Conservation (phyloP, 177 flowering plant genomes). For the Vitis hybrid region DNA sequence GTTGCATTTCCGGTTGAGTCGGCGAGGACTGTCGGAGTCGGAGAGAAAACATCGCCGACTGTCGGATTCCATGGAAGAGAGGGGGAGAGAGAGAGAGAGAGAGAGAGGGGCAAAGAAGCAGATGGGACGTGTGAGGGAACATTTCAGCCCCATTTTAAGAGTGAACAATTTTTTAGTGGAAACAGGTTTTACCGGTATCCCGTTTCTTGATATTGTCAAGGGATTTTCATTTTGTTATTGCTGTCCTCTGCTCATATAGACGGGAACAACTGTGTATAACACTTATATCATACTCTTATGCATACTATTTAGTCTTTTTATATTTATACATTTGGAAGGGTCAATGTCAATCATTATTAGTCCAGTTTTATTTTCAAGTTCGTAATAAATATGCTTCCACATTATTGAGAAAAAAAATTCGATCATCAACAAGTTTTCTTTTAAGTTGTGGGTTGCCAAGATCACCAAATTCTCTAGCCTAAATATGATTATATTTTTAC, state of each 20-base stretch:
- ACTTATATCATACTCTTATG: too few relatives aligned
- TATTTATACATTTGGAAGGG: too few relatives aligned
- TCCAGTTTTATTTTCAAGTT: too few relatives aligned
- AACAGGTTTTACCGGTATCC: constrained; percentile 23
- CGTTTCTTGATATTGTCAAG: constrained; percentile 11
- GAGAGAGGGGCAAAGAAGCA: constrained; percentile 12
- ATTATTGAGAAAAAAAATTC: too few relatives aligned
- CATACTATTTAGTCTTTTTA: too few relatives aligned
- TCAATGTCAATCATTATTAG: too few relatives aligned
- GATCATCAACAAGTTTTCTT: too few relatives aligned
- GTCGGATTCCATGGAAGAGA: constrained; percentile 13
- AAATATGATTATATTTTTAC: too few relatives aligned
- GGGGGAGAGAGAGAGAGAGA: constrained; percentile 5
- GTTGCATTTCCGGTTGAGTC: constrained; percentile 2
- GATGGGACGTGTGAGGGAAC: constrained; percentile 38
- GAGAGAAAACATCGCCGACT: constrained; percentile 17
- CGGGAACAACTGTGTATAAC: constrained; percentile 8
- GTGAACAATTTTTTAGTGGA: constrained; percentile 18
- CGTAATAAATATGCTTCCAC: too few relatives aligned
- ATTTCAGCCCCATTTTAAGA: constrained; percentile 29
- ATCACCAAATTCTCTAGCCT: too few relatives aligned
- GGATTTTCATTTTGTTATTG: constrained; percentile 10
- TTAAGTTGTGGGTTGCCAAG: too few relatives aligned
- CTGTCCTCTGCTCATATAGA: neutral
- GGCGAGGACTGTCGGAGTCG: constrained; percentile 6